Evolutionary conservation across 1,284 basidiomycete species (phyloP).

Genomic region (Lentinula novae-zelandiae): DNA sequence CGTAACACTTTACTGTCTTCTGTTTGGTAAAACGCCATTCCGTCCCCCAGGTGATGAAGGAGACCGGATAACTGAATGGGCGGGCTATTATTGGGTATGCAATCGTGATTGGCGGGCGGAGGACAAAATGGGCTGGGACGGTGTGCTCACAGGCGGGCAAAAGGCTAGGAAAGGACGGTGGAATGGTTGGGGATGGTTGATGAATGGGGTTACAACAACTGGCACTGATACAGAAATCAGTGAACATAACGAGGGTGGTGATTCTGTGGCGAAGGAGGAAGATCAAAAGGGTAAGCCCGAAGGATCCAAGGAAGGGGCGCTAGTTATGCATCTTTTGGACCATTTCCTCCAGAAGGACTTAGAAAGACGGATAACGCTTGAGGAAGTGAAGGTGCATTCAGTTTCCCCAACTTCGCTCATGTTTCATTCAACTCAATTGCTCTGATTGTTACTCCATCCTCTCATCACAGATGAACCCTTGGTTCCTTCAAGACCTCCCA

Average conservation of each 20-base stretch:
- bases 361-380: slow-evolving; percentile 74
- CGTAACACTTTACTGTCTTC: slow-evolving; percentile 93
- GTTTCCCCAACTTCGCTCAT: background rate
- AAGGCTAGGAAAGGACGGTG: slow-evolving; percentile 28
- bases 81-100: slow-evolving; percentile 75
- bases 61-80: background rate
- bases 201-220: background rate
- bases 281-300: background rate
- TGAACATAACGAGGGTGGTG: background rate
- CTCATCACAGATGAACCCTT: slow-evolving; percentile 52
- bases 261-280: background rate
- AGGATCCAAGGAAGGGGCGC: slow-evolving; percentile 2
- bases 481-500: slow-evolving; percentile 75
- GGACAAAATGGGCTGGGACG: slow-evolving; percentile 73
- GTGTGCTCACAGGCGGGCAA: slow-evolving; percentile 59
- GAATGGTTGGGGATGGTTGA: slow-evolving; percentile 47
- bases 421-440: background rate
- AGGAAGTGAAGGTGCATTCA: slow-evolving; percentile 77
- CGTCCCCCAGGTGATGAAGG: slow-evolving; percentile 31
- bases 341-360: slow-evolving; percentile 84
- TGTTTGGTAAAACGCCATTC: slow-evolving; percentile 84
- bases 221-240: background rate
- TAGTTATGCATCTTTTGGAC: slow-evolving; percentile 70
- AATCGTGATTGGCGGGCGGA: slow-evolving; percentile 75
- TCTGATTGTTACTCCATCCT: background rate